phyloP scores from a whole-genome alignment of 768 basidiomycete genomes.

The Fistulinella prunicolor region DNA sequence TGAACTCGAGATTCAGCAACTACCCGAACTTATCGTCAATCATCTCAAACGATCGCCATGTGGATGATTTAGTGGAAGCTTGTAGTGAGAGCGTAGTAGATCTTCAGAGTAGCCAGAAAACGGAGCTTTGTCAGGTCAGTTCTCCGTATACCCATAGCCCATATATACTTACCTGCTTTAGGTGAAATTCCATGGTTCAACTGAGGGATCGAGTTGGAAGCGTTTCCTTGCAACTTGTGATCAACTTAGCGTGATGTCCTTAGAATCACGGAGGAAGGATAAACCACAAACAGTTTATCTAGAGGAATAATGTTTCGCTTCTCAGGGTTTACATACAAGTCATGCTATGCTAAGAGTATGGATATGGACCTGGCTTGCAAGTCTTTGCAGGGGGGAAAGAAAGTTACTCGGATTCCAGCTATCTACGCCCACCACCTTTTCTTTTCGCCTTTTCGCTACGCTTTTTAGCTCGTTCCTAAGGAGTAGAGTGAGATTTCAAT shows the following conservation, averaged over 20 bases:
- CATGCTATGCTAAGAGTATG: background rate
- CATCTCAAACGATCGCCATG: background rate
- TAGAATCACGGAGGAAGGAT: slow-evolving; percentile 25
- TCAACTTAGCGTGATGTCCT: slow-evolving; percentile 35
- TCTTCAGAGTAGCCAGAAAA: slow-evolving; percentile 51
- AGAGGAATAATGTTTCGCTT: slow-evolving; percentile 6
- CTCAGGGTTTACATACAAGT: background rate
- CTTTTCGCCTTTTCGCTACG: slow-evolving; percentile 72
- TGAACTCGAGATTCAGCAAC: slow-evolving; percentile 46
- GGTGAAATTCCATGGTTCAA: slow-evolving; percentile 43
- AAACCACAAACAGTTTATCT: slow-evolving; percentile 4
- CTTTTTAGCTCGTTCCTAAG: slow-evolving; percentile 79
- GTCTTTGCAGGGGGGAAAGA: background rate
- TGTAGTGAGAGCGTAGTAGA: slow-evolving; percentile 51
- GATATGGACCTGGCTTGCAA: background rate
- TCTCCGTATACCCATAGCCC: background rate
- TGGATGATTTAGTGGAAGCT: slow-evolving; percentile 13
- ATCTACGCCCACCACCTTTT: slow-evolving; percentile 42
- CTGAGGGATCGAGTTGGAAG: slow-evolving; percentile 43
- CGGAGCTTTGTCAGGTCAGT: slow-evolving; percentile 53
- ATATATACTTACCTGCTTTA: slow-evolving; percentile 25
- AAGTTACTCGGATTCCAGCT: background rate
- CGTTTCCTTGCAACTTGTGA: slow-evolving; percentile 44
- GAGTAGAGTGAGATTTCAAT: slow-evolving; percentile 3
- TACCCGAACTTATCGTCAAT: slow-evolving; percentile 21